Evolutionary conservation across 768 basidiomycete species (phyloP).

Genomic region (Termitomyces titanicus): DNA sequence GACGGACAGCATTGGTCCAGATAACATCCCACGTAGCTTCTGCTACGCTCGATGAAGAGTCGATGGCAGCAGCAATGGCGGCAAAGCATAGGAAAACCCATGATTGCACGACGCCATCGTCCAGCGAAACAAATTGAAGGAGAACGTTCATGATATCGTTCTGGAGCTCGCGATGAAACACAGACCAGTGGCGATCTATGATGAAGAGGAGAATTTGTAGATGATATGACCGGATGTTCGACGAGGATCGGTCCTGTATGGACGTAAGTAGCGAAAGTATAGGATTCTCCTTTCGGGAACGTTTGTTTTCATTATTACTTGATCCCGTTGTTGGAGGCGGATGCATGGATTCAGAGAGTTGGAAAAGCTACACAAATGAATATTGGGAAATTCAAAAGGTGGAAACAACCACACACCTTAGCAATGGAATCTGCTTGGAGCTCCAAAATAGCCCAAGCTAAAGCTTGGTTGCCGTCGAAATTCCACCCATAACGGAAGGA

Average conservation of each 20-base stretch:
- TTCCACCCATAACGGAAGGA: slow-evolving; percentile 74
- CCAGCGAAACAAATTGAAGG: slow-evolving; percentile 56
- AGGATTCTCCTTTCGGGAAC: slow-evolving; percentile 55
- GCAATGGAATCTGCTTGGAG: slow-evolving; percentile 76
- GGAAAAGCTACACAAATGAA: slow-evolving; percentile 47
- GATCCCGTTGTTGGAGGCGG: slow-evolving; percentile 20
- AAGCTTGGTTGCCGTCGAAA: slow-evolving; percentile 66
- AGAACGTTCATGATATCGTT: slow-evolving; percentile 52
- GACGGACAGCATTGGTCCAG: slow-evolving; percentile 81
- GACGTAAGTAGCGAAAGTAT: slow-evolving; percentile 50
- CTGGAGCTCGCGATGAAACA: slow-evolving; percentile 57
- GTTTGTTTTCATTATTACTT: slow-evolving; percentile 40
- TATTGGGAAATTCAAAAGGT: not conserved
- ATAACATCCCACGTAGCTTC: slow-evolving; percentile 65
- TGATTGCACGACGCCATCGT: slow-evolving; percentile 66
- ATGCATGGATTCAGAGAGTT: slow-evolving; percentile 56
- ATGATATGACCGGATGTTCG: slow-evolving; percentile 39
- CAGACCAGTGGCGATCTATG: slow-evolving; percentile 71
- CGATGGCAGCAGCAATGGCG: slow-evolving; percentile 57
- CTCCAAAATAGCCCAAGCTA: slow-evolving; percentile 77
- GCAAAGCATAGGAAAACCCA: slow-evolving; percentile 86
- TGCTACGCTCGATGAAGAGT: slow-evolving; percentile 5
- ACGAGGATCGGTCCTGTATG: slow-evolving; percentile 33
- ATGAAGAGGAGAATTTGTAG: slow-evolving; percentile 85
- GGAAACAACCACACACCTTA: slow-evolving; percentile 43